Evolutionary conservation across 2,329 filamentous ascomycete species (phyloP).

Genomic region (Macrophomina pseudophaseolina): DNA sequence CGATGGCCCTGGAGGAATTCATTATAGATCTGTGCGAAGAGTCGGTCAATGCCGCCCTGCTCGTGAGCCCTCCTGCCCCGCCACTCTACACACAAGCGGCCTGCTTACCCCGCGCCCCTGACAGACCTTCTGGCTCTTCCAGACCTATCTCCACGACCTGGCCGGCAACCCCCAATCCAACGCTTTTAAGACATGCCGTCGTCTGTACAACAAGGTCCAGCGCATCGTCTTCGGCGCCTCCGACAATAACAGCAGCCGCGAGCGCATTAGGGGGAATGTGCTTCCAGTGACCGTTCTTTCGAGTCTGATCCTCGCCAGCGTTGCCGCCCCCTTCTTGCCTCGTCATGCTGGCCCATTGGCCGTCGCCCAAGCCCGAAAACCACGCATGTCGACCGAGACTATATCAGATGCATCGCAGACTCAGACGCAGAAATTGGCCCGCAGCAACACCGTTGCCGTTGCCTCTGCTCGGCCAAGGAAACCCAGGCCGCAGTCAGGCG

Average conservation of each 20-base stretch:
- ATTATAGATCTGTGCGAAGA: conserved; percentile 85
- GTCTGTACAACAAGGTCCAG: conserved; percentile 88
- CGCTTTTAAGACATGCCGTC: conserved; percentile 79
- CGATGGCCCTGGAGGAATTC: conserved; percentile 88
- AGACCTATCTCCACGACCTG: conserved; percentile 84
- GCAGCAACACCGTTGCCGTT: conserved; percentile 71
- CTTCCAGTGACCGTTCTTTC: conserved; percentile 80
- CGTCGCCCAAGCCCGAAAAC: conserved; percentile 80
- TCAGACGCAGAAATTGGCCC: conserved; percentile 61
- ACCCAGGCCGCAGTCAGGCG: conserved; percentile 39
- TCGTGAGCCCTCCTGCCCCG: conserved; percentile 58
- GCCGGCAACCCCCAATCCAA: conserved; percentile 75
- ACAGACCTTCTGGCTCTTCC: conserved; percentile 89
- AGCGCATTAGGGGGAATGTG: conserved; percentile 82
- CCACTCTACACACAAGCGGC: background rate
- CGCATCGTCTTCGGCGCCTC: conserved; percentile 82
- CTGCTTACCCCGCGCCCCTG: conserved; percentile 19
- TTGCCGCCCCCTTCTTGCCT: conserved; percentile 77
- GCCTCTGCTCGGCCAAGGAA: conserved; percentile 50
- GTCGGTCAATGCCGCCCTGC: conserved; percentile 80
- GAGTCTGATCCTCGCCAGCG: conserved; percentile 77
- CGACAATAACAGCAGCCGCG: conserved; percentile 68
- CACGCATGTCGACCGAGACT: conserved; percentile 66
- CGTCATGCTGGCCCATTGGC: conserved; percentile 79
- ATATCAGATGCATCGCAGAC: conserved; percentile 63